These are phyloP conservation scores for Wallacemonas rigidus DNA, from an alignment of 208 protist genomes.

Conservation along the genomic window DNA sequence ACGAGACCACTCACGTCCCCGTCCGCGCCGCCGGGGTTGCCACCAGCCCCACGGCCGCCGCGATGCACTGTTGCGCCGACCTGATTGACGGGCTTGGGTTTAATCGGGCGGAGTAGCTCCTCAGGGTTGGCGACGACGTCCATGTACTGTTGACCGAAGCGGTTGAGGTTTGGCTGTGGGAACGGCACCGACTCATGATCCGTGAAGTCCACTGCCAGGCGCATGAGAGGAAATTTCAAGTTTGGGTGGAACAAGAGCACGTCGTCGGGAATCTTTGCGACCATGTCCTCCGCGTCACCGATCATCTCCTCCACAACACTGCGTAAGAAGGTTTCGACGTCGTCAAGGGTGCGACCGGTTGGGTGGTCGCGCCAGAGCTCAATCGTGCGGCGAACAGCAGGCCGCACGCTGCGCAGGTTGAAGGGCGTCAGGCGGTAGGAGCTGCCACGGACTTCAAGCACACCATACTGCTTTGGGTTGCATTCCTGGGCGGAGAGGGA, in stretches of 20 bases:
- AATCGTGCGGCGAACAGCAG: conserved; percentile 90
- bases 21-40: neutral
- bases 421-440: conserved; percentile 90
- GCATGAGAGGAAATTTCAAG: conserved; percentile 84
- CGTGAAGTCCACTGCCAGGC: conserved; percentile 81
- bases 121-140: conserved; percentile 86
- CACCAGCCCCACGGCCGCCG: conserved; percentile 1
- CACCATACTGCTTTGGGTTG: conserved; percentile 93
- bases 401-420: conserved; percentile 89
- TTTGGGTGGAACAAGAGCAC: conserved; percentile 78
- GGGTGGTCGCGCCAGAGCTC: conserved; percentile 67
- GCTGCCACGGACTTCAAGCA: conserved; percentile 83
- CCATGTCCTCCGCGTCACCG: conserved; percentile 69
- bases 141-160: conserved; percentile 92
- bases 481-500: conserved; percentile 93
- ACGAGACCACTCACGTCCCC: conserved; percentile 19
- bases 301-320: conserved; percentile 81
- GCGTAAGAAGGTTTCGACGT: conserved; percentile 83
- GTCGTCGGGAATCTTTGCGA: conserved; percentile 73
- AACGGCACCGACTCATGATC: conserved; percentile 73
- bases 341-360: conserved; percentile 65
- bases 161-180: conserved; percentile 83
- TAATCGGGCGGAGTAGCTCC: conserved; percentile 72
- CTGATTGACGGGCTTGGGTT: conserved; percentile 49
- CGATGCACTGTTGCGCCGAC: conserved; percentile 8